Percentiles rank a stretch among this genome's conserved stretches.
phyloP scores from a whole-genome alignment of 225 moss, liverwort and hornwort genomes.

The Physcomitrium patens region DNA sequence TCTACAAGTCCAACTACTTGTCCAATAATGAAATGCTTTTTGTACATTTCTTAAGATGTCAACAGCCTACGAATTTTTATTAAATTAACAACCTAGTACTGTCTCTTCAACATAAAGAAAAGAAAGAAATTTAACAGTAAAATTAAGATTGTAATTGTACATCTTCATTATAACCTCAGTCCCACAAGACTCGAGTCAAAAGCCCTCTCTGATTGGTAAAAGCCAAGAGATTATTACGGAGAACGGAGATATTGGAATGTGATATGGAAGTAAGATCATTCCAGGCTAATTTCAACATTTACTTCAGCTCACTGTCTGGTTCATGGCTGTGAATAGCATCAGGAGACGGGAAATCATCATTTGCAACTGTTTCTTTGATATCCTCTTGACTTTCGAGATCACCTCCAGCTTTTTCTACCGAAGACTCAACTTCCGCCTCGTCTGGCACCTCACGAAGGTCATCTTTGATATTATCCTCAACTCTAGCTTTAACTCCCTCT shows the following conservation, averaged over 20 bases:
- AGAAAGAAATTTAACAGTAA: conserved; percentile 11
- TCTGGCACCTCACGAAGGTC: conserved; percentile 32
- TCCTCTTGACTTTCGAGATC: conserved; percentile 28
- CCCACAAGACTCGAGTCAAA: no score
- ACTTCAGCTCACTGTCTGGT: conserved; percentile 49
- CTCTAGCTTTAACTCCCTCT: conserved; percentile 36
- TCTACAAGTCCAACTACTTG: not conserved
- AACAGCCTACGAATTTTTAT: conserved; percentile 23
- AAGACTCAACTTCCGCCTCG: conserved; percentile 38
- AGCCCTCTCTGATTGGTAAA: no score
- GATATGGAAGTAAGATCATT: conserved; percentile 22
- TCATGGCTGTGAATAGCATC: conserved; percentile 34
- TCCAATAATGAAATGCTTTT: conserved; percentile 14
- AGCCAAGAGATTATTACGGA: no score
- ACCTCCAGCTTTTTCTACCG: conserved; percentile 20
- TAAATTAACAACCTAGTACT: conserved; percentile 17
- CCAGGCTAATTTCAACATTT: conserved; percentile 31
- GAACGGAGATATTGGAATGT: not conserved
- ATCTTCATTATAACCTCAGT: conserved; percentile 15
- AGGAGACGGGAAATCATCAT: conserved; percentile 36
- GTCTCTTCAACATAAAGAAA: conserved; percentile 4
- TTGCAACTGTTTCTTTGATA: conserved; percentile 38
- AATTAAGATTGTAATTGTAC: conserved; percentile 11
- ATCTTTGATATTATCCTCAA: no score
- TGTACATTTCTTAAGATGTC: conserved; percentile 8